phyloP scores from a whole-genome alignment of 2,329 filamentous ascomycete species.

The Xylariales sp. region DNA sequence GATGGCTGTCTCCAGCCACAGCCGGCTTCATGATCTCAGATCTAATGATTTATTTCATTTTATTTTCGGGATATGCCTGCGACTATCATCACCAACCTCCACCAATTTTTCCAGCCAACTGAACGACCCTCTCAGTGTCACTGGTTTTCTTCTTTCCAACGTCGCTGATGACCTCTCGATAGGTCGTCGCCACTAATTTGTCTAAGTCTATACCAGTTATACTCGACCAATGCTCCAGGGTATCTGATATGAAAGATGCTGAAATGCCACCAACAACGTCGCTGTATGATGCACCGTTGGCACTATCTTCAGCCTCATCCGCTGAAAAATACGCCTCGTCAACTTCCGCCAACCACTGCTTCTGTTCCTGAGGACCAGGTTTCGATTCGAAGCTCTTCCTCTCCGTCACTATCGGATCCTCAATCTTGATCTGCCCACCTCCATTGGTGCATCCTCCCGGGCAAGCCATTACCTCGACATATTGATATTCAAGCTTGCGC shows the following conservation, averaged over 20 bases:
- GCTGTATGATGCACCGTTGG: constrained; percentile 20
- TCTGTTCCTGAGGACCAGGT: constrained; percentile 73
- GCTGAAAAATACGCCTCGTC: constrained; percentile 89
- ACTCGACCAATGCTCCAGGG: constrained; percentile 71
- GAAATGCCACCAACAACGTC: constrained; percentile 62
- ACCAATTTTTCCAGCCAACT: constrained; percentile 84
- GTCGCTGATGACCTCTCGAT: constrained; percentile 89
- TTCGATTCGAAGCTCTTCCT: constrained; percentile 46
- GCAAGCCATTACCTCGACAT: constrained; percentile 98
- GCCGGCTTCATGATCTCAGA: neutral
- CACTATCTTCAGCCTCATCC: constrained; percentile 31
- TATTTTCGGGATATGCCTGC: neutral
- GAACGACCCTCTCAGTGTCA: constrained; percentile 78
- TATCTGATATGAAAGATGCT: constrained; percentile 58
- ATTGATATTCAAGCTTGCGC: constrained; percentile 70
- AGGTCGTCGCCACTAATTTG: constrained; percentile 79
- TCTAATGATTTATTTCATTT: neutral
- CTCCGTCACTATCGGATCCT: constrained; percentile 63
- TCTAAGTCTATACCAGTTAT: constrained; percentile 67
- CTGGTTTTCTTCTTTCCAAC: constrained; percentile 72
- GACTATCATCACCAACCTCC: constrained; percentile 72
- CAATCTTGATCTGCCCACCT: constrained; percentile 89
- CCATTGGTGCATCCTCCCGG: constrained; percentile 98
- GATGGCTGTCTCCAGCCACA: no score
- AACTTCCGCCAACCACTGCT: constrained; percentile 75